Base-by-base conservation (phyloP, 768 basidiomycete species). In the Grammothele lineata region DNA sequence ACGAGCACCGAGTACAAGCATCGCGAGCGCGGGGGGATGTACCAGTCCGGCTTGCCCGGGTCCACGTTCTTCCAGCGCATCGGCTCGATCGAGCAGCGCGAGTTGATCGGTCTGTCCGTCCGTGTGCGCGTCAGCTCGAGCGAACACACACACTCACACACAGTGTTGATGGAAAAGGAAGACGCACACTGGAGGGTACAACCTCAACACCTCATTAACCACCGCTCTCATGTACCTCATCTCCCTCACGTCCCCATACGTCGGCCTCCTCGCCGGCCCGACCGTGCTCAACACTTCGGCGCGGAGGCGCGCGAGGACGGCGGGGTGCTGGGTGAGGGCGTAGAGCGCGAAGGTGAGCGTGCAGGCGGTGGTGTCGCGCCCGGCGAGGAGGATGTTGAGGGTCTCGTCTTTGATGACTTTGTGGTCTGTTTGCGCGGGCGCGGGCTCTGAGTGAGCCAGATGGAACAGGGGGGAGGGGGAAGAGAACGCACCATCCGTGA, bases 1-100 rank as follows among this genome's bases (percentile, higher is more conserved):
- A 78, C 52, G 47, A 83, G 71, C 7, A 83, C 75, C 4, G 80
- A 80, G 55, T 81, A 85, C 0, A 61, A 23, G 32, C 45, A 46
- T 9, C 50, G 50, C 19, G 50, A 34, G 14, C 45, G 50, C 4
- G 58, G 45, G 17, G 60, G 54, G 5, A 62, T 52, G 30, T 56
- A 62, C n/a, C 41, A 1, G 50, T 44, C 23, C 14, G 46, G n/a
- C n/a, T n/a, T n/a, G 35, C 44, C 50, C 1, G 50, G 40, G 2
- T 22, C 17, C 23, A 43, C 22, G 37, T 42, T 51, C 41, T 46
- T 51, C 50, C 50, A 51, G 5, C 36, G 46, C 50, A 51, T 47
- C 21, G 40, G 30, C 19, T 43, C 24, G 35, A 51, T 51, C 9
- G 50, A 38, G 36, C 45, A 45, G n/a, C 40, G 40, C 26, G 40